Evolutionary conservation across 2,329 filamentous ascomycete species (phyloP).

Genomic region (Alternaria triticimaculans): DNA sequence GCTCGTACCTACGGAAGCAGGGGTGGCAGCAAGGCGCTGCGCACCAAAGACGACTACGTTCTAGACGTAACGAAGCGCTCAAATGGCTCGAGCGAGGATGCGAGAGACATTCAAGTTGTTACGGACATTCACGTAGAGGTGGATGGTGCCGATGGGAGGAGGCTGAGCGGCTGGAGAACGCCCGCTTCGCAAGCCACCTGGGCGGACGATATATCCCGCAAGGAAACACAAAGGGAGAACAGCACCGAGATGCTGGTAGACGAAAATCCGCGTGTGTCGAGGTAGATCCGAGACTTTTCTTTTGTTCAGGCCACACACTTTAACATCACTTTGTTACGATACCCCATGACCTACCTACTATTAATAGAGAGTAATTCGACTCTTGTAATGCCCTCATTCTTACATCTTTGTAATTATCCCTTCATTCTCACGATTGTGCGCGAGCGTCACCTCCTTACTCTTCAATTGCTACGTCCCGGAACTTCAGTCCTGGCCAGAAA

Average conservation of each 20-base stretch:
- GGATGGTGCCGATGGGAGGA: slow-evolving; percentile 15
- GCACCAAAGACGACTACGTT: slow-evolving; percentile 10
- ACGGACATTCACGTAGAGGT: slow-evolving; percentile 32
- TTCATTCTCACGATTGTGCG: background rate
- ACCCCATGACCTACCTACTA: slow-evolving; percentile 4
- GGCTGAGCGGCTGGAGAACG: slow-evolving; percentile 18
- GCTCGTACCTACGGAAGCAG: slow-evolving; percentile 21
- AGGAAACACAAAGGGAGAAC: slow-evolving; percentile 1
- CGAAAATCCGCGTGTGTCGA: background rate
- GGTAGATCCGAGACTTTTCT: background rate
- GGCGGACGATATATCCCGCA: slow-evolving; percentile 1
- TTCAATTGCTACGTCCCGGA: background rate
- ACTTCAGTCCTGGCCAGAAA: background rate
- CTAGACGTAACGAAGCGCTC: slow-evolving; percentile 9
- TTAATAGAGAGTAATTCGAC: background rate
- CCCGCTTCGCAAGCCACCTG: background rate
- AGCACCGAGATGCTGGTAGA: slow-evolving; percentile 7
- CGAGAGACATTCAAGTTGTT: slow-evolving; percentile 32
- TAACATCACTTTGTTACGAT: slow-evolving; percentile 3
- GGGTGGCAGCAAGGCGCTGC: slow-evolving; percentile 3
- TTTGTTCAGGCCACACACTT: background rate
- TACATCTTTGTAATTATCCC: background rate
- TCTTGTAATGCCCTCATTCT: background rate
- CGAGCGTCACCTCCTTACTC: background rate
- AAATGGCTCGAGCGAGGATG: background rate